Base-by-base conservation (phyloP, 2,329 filamentous ascomycete species). In the Scedosporium aurantiacum region DNA sequence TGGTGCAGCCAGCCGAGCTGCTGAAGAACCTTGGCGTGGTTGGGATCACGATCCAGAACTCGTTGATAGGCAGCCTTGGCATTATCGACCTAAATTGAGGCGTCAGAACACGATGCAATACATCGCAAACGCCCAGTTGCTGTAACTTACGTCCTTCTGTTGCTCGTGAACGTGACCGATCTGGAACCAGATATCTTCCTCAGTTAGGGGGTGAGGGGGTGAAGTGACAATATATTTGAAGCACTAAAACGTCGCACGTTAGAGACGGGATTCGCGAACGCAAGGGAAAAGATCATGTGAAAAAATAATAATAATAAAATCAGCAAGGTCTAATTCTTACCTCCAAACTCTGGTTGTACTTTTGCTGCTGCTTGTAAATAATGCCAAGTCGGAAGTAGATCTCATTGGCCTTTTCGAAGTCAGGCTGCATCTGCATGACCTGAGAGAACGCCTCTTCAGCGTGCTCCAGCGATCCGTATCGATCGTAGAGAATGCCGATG, bases 141-240 rank as follows among this genome's bases (percentile, higher is more conserved):
- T 32, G 10, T 32, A 25, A 81, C 91, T 77, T 80, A 96, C 92
- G 70, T 99, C 94, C 81, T 97, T 97, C 74, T 97, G 93, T 70
- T 97, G 94, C 72, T 99, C 94, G 70, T 99, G 92, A 58, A 99
- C 94, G 73, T 99, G 94, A 27, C 94, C 94, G 70, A 99, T 97
- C 74, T 99, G 94, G 78, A 99, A 99, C 93, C 93, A 97, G 63
- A 99, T 99, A 68, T 99, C 94, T 73, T 97, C 93, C 73, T 97
- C 92, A 0, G 92, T 97, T 68, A 99, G 75, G 2, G 94, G 94
- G 3, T 90, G 87, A 2, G 94, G 94, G 28, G 94, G 93, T 60
- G 96, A 92, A 67, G 84, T 88, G 65, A 97, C 92, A 67, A 99
- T 99, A 72, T 96, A 97, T 75, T 94, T 94, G 79, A 99, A 99